Base-by-base conservation (phyloP, 257 asterid genomes). In the Nicotiana attenuata region DNA sequence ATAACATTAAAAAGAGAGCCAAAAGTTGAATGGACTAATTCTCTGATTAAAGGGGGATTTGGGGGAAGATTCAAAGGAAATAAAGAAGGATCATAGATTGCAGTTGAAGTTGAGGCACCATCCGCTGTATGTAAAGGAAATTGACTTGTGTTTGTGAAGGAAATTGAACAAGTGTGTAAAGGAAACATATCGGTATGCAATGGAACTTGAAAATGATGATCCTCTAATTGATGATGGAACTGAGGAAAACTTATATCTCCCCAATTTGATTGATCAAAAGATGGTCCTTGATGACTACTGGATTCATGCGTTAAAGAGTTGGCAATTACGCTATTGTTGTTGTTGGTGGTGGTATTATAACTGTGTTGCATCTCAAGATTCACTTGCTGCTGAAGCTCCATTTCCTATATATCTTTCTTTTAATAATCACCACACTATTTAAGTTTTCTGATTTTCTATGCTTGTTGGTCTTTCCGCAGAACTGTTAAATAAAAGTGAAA, bases 11-110 rank as follows among this genome's bases (percentile, higher is more conserved):
- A 93, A 83, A 95, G 81, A 7, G 90, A 84, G 5, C 87, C 90
- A 81, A 8, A 22, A 17, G 68, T 77, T 68, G 84, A 75, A 61
- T 91, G 95, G 53, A 96, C 89, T 61, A 96, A 80, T 85, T 96
- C 99, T 65, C 93, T 89, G 76, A 92, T 33, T 80, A 91, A 78
- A 7, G 98, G 97, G 9, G 98, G 97, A 84, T 92, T 97, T 38
- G 96, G 97, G 1, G 91, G 91, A 2, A 92, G 92, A 77, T 87
- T 92, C 83, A 93, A 78, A 22, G 97, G 98, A 65, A 96, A 81
- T 38, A 90, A 67, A 15, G 99, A 67, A 19, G 99, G 94, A 78
- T 94, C 99, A 68, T 88, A 96, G 4, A 85, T 85, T n/a, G 80
- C 88, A 55, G 86, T 82, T 33, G 90, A 82, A 33, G 82, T 73